phyloP scores from a whole-genome alignment of 73 alveolate species.

The Blepharisma stoltei region DNA sequence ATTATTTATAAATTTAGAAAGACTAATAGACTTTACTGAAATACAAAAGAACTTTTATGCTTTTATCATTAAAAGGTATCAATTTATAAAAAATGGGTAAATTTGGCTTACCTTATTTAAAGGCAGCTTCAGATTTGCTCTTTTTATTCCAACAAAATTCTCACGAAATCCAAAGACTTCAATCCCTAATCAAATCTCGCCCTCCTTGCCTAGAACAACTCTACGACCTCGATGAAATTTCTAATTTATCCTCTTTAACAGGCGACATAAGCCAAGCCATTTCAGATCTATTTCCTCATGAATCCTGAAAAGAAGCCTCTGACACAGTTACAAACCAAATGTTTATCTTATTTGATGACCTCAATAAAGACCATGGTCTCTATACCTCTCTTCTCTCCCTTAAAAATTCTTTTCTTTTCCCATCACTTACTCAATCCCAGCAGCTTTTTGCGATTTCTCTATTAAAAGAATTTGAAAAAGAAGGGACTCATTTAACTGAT shows the following conservation, averaged over 20 bases:
- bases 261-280: constrained; percentile 9
- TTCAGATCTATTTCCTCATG: neutral
- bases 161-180: neutral
- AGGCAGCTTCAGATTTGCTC: constrained; percentile 13
- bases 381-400: neutral
- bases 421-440: neutral
- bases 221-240: neutral
- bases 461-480: constrained; percentile 9
- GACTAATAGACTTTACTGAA: too few relatives aligned
- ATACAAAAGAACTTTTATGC: too few relatives aligned
- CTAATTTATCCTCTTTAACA: neutral
- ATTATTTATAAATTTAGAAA: too few relatives aligned
- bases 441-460: neutral
- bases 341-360: neutral
- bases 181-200: neutral
- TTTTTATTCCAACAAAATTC: neutral
- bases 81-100: constrained; percentile 6
- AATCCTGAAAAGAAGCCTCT: neutral
- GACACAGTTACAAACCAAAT: neutral
- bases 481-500: neutral
- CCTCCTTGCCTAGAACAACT: neutral
- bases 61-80: too few relatives aligned
- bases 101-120: constrained; percentile 11
- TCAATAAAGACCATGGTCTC: neutral
- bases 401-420: neutral